These are phyloP conservation scores for Delphinella strobiligena DNA, from an alignment of 2,329 filamentous ascomycete genomes.

Conservation along the genomic window DNA sequence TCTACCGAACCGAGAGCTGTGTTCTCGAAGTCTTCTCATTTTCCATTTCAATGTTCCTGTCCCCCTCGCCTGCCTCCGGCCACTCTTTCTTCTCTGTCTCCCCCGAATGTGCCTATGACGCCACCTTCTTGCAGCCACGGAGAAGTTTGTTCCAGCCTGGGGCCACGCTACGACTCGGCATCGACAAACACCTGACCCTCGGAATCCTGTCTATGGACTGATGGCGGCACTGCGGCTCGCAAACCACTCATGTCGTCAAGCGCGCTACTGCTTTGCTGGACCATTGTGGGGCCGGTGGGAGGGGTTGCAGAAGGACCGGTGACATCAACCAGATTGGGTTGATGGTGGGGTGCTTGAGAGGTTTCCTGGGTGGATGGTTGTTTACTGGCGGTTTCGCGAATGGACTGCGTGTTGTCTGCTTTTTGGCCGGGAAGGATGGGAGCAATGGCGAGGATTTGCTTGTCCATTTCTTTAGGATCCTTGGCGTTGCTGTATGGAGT, in stretches of 20 bases:
- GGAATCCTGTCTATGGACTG: conserved; percentile 25
- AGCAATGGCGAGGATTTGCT: conserved; percentile 78
- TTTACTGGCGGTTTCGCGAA: conserved; percentile 14
- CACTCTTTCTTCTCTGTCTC: neutral
- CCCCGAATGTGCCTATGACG: neutral
- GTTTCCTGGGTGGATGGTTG: conserved; percentile 4
- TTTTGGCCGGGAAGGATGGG: conserved; percentile 73
- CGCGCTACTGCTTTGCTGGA: conserved; percentile 10
- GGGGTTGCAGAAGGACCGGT: neutral
- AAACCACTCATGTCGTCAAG: conserved; percentile 5
- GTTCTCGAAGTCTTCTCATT: too few relatives aligned
- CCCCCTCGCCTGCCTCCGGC: neutral
- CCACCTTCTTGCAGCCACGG: neutral
- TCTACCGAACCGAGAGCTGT: too few relatives aligned
- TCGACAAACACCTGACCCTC: conserved; percentile 35
- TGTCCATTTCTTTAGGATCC: conserved; percentile 51
- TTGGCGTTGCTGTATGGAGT: conserved; percentile 42
- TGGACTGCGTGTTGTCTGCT: conserved; percentile 38
- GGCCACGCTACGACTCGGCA: conserved; percentile 26
- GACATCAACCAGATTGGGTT: conserved; percentile 9
- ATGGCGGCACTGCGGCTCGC: conserved; percentile 12
- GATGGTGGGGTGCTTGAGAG: neutral
- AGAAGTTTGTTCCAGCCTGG: neutral
- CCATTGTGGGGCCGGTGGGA: conserved; percentile 4
- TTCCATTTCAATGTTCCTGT: too few relatives aligned